Evolutionary conservation across 345 rosid species (phyloP).

Genomic region (Stellera chamaejasme): DNA sequence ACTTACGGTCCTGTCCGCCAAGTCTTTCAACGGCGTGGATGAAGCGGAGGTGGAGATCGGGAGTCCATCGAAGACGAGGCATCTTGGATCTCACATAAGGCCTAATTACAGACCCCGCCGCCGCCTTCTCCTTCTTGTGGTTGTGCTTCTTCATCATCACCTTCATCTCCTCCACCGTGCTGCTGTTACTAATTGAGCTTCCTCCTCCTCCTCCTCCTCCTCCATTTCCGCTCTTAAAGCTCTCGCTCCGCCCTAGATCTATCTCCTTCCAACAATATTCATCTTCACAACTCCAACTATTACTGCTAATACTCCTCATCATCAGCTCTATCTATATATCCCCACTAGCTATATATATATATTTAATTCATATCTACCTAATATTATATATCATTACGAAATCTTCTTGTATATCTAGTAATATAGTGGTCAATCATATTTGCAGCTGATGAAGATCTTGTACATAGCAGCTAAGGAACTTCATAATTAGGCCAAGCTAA

Average conservation of each 20-base stretch:
- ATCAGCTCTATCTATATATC: background rate
- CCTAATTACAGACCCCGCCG: slow-evolving; percentile 26
- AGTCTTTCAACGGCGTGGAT: slow-evolving; percentile 65
- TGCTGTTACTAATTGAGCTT: slow-evolving; percentile 88
- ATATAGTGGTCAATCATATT: too few relatives aligned
- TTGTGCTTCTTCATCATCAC: slow-evolving; percentile 46
- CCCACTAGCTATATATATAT: background rate
- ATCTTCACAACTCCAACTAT: slow-evolving; percentile 14
- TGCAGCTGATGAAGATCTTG: too few relatives aligned
- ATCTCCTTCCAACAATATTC: slow-evolving; percentile 7
- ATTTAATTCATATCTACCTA: too few relatives aligned
- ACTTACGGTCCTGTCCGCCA: slow-evolving; percentile 74
- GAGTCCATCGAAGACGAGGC: slow-evolving; percentile 73
- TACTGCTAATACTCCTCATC: slow-evolving; percentile 12
- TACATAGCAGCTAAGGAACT: too few relatives aligned
- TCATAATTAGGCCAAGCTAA: too few relatives aligned
- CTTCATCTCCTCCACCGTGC: slow-evolving; percentile 68
- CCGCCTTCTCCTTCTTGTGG: background rate
- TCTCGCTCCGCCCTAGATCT: slow-evolving; percentile 17
- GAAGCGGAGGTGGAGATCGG: slow-evolving; percentile 76
- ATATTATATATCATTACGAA: too few relatives aligned
- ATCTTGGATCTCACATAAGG: slow-evolving; percentile 73
- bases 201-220: slow-evolving; percentile 29
- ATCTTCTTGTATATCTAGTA: too few relatives aligned
- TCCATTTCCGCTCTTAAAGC: slow-evolving; percentile 27